Evolutionary conservation across 2,329 filamentous ascomycete genomes (phyloP), one percentile per base, ranked within the genome.

Genomic region (Colletotrichum neosansevieriae): DNA sequence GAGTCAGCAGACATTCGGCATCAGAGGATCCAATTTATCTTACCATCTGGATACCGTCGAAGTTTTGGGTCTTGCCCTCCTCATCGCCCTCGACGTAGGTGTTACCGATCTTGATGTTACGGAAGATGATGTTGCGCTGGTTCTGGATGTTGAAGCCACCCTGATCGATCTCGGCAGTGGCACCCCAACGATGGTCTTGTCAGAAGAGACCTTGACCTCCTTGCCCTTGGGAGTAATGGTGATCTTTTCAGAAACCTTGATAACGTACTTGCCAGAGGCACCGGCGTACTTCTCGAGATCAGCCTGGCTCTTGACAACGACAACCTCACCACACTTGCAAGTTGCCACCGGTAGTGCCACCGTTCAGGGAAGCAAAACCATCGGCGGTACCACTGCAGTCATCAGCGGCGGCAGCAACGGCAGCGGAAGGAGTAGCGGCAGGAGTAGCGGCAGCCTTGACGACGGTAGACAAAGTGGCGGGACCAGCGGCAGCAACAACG

Each of bases 101-200:
- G 58, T 67, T 67, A 24, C 63, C 32, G 32, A 74, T 74, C 54
- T 66, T 72, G 58, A 74, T 56, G 59, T 74, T 74, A 13, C 72
- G 72, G 64, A 74, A 69, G 13, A 74, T 74, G 29, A 74, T 70
- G 45, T 74, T 74, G 9, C 63, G 54, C 64, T 71, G 67, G 47
- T 61, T 71, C 58, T 72, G 63, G 2, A 74, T 42, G 15, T 65
- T 71, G 51, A 74, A 74, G 1, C 72, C 73, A 17, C 71, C 73
- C 44, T 73, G 40, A 45, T 72, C 58, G 15, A 74, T 74, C 64
- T 74, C 71, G 12, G 71, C 72, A 3, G 72, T 66, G 0, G 71
- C 67, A 3, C 71, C 72, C 73, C 73, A 9, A 74, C 72, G 50
- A 74, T 74, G 1, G 73, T 74, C 71, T 74, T 74, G 68, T 74